phyloP scores from a whole-genome alignment of 2,329 filamentous ascomycete genomes.

The Ilyonectria destructans region DNA sequence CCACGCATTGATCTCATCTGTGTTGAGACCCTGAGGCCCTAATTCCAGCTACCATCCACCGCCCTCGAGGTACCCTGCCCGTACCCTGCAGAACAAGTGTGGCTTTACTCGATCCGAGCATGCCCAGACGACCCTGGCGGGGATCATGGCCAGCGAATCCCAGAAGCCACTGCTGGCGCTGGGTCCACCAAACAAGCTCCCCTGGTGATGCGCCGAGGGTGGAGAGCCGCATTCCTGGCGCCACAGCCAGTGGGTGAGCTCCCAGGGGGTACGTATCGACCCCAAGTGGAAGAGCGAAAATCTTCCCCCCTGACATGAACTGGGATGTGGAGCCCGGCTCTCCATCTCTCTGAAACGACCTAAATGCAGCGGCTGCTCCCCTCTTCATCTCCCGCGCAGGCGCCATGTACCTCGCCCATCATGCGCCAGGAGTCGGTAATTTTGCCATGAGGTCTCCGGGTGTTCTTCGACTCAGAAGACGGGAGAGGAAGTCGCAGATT shows the following conservation, averaged over 20 bases:
- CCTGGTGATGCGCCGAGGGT: constrained; percentile 36
- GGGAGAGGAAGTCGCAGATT: not conserved
- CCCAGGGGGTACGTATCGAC: constrained; percentile 5
- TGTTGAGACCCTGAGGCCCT: constrained; percentile 9
- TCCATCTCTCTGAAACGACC: constrained; percentile 48
- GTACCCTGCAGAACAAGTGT: constrained; percentile 28
- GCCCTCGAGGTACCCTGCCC: not conserved
- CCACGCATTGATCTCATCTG: constrained; percentile 30
- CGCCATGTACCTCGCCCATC: constrained; percentile 13
- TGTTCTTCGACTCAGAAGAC: not conserved
- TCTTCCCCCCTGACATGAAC: constrained; percentile 27
- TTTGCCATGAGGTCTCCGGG: not conserved
- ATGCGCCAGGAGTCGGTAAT: constrained; percentile 16
- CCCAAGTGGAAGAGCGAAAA: constrained; percentile 14
- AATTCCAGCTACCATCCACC: not conserved
- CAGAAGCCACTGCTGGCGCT: not conserved
- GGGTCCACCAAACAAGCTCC: constrained; percentile 50
- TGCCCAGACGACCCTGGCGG: not conserved
- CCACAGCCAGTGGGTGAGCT: constrained; percentile 13
- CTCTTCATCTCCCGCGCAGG: constrained; percentile 46
- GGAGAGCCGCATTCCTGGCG: constrained; percentile 28
- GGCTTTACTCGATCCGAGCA: constrained; percentile 17
- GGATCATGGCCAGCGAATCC: constrained; percentile 34
- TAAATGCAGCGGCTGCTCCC: constrained; percentile 42
- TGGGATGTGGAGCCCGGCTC: constrained; percentile 17